Base-by-base conservation (phyloP, 768 basidiomycete genomes). In the Amanita muscaria region DNA sequence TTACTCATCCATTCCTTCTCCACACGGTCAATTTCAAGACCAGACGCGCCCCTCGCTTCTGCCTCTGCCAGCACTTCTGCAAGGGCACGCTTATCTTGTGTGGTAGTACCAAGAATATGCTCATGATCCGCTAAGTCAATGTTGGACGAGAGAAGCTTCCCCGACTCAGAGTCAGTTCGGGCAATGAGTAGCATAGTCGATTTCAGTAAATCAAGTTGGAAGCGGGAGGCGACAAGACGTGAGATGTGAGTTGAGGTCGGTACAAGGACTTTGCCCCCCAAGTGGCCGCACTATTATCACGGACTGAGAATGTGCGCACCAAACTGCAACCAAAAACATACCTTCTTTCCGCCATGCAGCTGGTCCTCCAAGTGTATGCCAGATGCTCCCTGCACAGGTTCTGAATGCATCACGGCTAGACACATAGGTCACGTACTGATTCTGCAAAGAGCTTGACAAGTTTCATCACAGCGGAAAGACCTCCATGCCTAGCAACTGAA, bases 331-430 rank as follows among this genome's bases (percentile, higher is more conserved):
- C 6, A 27, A 31, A 34, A 14, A 38, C 60, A 25, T 41, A 77
- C 80, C 67, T 96, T 93, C 68, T 96, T 96, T 21, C 88, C 88
- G 23, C 93, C 93, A 51, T 93, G 88, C 5, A 94, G 70, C 59
- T 94, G 90, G 63, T 97, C 93, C 59, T 97, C 93, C 16, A 96
- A 62, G 61, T 97, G 93, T 39, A 97, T 85, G 12, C 76, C 93
- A 7, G 92, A 76, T 11, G 88, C 87, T 19, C 93, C 92, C 76
- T 86, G 50, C 14, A 12, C 5, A 22, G 33, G 29, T 14, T n/a
- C 8, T 15, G 7, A 42, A 16, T 34, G 49, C 27, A 32, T 45
- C 47, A 24, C 25, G 8, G 27, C 11, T 35, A 10, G 16, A 25
- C 11, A 35, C 21, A 10, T 25, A 15, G 32, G 43, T 36, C 7